phyloP scores from a whole-genome alignment of 345 rosid genomes.

The Eucalyptus globulus region DNA sequence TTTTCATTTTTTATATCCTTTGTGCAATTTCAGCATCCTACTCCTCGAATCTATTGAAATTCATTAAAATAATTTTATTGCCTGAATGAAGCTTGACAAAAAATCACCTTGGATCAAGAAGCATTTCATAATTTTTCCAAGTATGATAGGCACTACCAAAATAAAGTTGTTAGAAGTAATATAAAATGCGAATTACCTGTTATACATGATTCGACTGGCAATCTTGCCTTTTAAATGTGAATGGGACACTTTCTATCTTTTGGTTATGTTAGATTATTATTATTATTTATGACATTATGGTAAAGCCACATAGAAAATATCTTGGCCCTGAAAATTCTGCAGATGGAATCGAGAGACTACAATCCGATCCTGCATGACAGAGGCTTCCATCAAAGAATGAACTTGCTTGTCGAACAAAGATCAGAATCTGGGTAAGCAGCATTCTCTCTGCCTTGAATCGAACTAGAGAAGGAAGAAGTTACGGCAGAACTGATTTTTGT shows the following conservation, averaged over 20 bases:
- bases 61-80: background rate
- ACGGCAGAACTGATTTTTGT: background rate
- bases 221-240: background rate
- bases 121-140: background rate
- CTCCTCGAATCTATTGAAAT: background rate
- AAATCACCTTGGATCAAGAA: background rate
- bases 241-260: background rate
- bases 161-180: background rate
- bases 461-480: background rate
- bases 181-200: background rate
- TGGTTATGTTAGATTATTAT: background rate
- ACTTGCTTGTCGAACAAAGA: slow-evolving; percentile 59
- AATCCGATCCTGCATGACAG: slow-evolving; percentile 64
- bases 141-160: background rate
- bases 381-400: slow-evolving; percentile 80
- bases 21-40: background rate
- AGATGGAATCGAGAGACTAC: slow-evolving; percentile 68
- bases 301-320: background rate
- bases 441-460: background rate
- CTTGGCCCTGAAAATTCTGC: background rate
- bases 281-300: background rate
- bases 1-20: background rate
- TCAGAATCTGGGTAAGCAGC: slow-evolving; percentile 55
- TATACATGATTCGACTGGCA: background rate
- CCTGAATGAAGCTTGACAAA: background rate